Percentiles rank a stretch among this genome's conserved stretches.
phyloP scores from a whole-genome alignment of 768 basidiomycete species.

The Peribolospora baueri region DNA sequence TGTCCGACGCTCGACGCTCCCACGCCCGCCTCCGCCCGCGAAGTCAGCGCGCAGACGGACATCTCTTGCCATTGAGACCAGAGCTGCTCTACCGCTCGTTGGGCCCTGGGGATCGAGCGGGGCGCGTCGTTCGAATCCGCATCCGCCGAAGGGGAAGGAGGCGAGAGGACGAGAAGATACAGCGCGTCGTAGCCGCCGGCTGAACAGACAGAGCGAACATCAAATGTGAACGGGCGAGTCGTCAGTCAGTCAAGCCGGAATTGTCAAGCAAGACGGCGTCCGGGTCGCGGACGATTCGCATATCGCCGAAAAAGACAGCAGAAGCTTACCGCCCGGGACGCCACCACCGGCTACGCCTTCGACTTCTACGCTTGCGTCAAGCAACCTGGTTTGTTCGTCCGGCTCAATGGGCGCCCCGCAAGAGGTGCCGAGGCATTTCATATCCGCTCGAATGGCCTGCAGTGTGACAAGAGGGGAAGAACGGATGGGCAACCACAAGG shows the following conservation, averaged over 20 bases:
- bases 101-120: conserved; percentile 24
- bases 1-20: background rate
- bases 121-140: conserved; percentile 22
- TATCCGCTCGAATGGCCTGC: conserved; percentile 48
- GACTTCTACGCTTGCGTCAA: conserved; percentile 38
- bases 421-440: conserved; percentile 58
- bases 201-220: conserved; percentile 16
- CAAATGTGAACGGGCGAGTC: background rate
- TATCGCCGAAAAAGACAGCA: background rate
- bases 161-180: conserved; percentile 55
- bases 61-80: conserved; percentile 21
- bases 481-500: background rate
- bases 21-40: conserved; percentile 16
- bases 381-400: conserved; percentile 51
- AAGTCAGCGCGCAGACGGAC: conserved; percentile 20
- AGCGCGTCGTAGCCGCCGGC: conserved; percentile 95
- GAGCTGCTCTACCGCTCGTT: conserved; percentile 17
- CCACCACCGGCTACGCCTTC: conserved; percentile 82
- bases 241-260: background rate
- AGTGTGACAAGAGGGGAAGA: background rate
- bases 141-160: background rate
- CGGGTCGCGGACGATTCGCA: background rate
- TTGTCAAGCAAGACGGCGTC: background rate
- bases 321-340: conserved; percentile 66
- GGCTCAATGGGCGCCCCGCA: conserved; percentile 79